These are phyloP conservation scores for Beauveria bassiana DNA, from an alignment of 2,329 filamentous ascomycete genomes.

Conservation along the genomic window DNA sequence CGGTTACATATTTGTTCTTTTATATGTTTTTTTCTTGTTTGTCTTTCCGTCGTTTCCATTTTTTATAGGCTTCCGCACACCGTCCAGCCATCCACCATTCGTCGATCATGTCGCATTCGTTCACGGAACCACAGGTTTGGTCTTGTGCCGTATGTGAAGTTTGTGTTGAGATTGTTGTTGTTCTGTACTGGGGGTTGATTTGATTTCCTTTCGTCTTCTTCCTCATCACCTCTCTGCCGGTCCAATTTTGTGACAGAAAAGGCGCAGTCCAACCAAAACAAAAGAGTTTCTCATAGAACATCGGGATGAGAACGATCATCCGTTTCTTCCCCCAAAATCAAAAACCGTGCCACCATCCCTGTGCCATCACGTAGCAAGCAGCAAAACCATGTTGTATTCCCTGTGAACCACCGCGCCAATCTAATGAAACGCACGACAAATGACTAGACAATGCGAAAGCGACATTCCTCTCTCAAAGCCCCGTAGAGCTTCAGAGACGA, in stretches of 20 bases:
- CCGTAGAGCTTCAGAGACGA: not conserved
- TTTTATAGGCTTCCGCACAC: not conserved
- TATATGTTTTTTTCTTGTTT: slow-evolving; percentile 8
- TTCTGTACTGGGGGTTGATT: slow-evolving; percentile 11
- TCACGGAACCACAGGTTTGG: not conserved
- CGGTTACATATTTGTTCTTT: slow-evolving; percentile 10
- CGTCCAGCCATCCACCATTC: not conserved
- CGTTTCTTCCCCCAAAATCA: slow-evolving; percentile 1
- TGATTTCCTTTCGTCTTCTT: slow-evolving; percentile 12
- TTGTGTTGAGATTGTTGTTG: slow-evolving; percentile 10
- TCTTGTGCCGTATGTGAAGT: slow-evolving; percentile 3
- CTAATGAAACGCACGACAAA: slow-evolving; percentile 46
- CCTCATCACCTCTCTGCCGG: not conserved
- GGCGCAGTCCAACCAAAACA: not conserved
- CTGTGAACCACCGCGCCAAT: slow-evolving; percentile 46
- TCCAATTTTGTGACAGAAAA: not conserved
- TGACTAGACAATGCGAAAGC: slow-evolving; percentile 33
- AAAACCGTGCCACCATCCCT: not conserved
- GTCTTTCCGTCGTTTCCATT: slow-evolving; percentile 9
- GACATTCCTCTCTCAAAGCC: not conserved
- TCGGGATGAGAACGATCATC: slow-evolving; percentile 8
- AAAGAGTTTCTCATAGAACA: slow-evolving; percentile 8
- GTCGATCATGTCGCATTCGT: not conserved
- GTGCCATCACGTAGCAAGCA: slow-evolving; percentile 6
- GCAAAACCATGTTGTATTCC: slow-evolving; percentile 38